phyloP scores from a whole-genome alignment of 306 rosid species.

The Sechiopsis laciniata region DNA sequence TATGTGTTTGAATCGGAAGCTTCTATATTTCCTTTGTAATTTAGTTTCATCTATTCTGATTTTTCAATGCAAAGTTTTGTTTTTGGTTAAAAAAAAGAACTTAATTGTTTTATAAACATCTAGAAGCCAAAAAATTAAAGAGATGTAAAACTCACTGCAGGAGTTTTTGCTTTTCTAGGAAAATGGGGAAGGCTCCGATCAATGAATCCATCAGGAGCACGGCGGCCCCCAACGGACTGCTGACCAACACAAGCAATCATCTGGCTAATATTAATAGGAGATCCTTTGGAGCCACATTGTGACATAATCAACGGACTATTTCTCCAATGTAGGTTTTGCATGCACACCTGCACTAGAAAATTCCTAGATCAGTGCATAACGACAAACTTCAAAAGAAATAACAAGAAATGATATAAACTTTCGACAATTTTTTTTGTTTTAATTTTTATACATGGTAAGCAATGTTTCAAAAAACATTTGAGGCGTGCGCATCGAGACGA shows the following conservation, averaged over 20 bases:
- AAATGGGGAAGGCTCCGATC: slow-evolving; percentile 98
- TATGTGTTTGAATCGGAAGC: not conserved
- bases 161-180: slow-evolving; percentile 58
- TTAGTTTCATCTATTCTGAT: not conserved
- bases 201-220: slow-evolving; percentile 87
- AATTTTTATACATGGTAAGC: too few species aligned
- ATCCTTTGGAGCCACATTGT: slow-evolving; percentile 97
- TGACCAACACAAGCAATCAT: slow-evolving; percentile 98
- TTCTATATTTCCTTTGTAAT: not conserved
- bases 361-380: not conserved
- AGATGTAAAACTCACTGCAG: slow-evolving; percentile 53
- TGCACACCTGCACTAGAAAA: slow-evolving; percentile 51
- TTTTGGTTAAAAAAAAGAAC: not conserved
- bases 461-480: too few species aligned
- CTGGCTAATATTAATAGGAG: slow-evolving; percentile 83
- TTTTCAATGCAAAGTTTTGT: not conserved
- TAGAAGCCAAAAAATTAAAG: not conserved
- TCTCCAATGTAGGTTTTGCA: slow-evolving; percentile 83
- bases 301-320: slow-evolving; percentile 98
- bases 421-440: not conserved
- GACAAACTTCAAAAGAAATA: slow-evolving; percentile 5
- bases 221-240: slow-evolving; percentile 86
- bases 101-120: not conserved
- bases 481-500: too few species aligned
- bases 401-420: not conserved